phyloP scores from a whole-genome alignment of 345 rosid genomes.

The Raphanus raphanistrum region DNA sequence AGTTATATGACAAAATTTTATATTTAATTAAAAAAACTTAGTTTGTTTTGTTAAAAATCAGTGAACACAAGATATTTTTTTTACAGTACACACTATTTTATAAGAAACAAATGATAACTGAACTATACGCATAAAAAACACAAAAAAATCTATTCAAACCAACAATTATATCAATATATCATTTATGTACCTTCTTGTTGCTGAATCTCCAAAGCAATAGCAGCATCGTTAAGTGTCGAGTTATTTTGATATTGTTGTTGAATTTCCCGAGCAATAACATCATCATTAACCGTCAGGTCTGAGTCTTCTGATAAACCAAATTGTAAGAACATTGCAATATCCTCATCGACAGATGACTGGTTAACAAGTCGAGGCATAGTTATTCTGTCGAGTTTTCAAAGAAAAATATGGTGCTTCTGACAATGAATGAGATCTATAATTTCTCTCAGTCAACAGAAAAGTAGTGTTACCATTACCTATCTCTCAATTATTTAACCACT shows the following conservation, averaged over 20 bases:
- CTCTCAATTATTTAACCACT: neutral
- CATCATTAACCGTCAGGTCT: constrained; percentile 22
- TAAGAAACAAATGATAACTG: neutral
- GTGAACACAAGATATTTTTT: neutral
- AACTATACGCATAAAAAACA: neutral
- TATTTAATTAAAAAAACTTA: neutral
- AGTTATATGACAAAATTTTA: neutral
- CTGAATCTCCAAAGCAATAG: constrained; percentile 16
- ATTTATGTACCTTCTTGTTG: constrained; percentile 28
- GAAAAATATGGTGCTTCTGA: neutral
- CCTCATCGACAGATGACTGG: constrained; percentile 19
- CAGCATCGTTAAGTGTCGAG: neutral
- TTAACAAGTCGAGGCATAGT: constrained; percentile 14
- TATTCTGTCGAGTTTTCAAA: neutral
- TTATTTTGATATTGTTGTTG: neutral
- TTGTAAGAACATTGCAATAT: constrained; percentile 26
- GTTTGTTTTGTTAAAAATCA: neutral
- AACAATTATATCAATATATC: neutral
- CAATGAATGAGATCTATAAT: neutral
- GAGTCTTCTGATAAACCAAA: constrained; percentile 11
- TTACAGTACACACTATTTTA: neutral
- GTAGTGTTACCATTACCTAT: neutral
- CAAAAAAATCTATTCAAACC: neutral
- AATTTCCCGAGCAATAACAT: constrained; percentile 10
- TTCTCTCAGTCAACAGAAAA: neutral